Evolutionary conservation across 1,139 yeast genomes (phyloP).

Genomic region (Yamadazyma triangularis): DNA sequence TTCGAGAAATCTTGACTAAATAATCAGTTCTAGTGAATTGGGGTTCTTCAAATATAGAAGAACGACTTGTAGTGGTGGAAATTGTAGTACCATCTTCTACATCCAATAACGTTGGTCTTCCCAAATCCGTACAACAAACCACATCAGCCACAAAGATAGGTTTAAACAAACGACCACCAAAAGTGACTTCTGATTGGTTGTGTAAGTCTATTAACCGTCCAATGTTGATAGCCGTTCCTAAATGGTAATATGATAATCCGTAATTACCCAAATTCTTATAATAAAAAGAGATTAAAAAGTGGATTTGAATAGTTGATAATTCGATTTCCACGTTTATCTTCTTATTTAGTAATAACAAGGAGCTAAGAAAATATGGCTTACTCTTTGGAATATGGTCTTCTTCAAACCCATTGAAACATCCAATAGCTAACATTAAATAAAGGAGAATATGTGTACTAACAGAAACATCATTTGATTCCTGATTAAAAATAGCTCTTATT

Average conservation of each 20-base stretch:
- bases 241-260: slow-evolving; percentile 36
- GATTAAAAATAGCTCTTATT: slow-evolving; percentile 2
- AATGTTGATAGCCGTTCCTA: slow-evolving; percentile 22
- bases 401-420: too few species aligned
- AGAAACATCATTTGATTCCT: slow-evolving; percentile 3
- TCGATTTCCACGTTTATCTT: slow-evolving; percentile 22
- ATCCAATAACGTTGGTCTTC: slow-evolving; percentile 5
- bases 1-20: slow-evolving; percentile 3
- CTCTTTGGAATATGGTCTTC: too few species aligned
- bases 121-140: slow-evolving; percentile 4
- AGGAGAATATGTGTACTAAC: slow-evolving; percentile 8
- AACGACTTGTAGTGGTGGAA: too few species aligned
- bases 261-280: slow-evolving; percentile 35
- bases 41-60: too few species aligned
- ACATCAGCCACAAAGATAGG: slow-evolving; percentile 5
- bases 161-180: neutral
- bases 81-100: too few species aligned
- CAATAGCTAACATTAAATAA: slow-evolving; percentile 6
- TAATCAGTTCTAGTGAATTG: neutral
- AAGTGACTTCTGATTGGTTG: neutral
- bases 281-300: slow-evolving; percentile 33
- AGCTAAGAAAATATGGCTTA: slow-evolving; percentile 7
- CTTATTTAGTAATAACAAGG: slow-evolving; percentile 4
- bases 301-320: slow-evolving; percentile 39
- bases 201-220: slow-evolving; percentile 21